phyloP scores from a whole-genome alignment of 306 rosid species.

The Urtica urens region DNA sequence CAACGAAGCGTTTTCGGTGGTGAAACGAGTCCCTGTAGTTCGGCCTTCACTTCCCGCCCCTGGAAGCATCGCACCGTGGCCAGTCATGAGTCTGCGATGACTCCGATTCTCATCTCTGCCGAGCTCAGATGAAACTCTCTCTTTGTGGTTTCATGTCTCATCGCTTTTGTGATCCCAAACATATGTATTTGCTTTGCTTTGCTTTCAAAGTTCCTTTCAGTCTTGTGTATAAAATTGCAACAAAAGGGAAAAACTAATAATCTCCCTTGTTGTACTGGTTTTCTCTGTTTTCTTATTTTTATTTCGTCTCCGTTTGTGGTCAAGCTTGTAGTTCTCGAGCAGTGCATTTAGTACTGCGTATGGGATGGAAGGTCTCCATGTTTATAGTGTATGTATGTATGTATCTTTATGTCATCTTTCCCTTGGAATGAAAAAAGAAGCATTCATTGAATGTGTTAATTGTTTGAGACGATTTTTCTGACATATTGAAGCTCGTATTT shows the following conservation, averaged over 20 bases:
- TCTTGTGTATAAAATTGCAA: constrained; percentile 7
- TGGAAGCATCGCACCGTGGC: constrained; percentile 58
- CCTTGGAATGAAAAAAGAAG: not conserved
- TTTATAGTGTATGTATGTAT: not conserved
- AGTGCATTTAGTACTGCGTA: not conserved
- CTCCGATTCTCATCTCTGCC: not conserved
- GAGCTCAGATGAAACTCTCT: not conserved
- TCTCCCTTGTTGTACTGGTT: not conserved
- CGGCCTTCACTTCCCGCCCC: constrained; percentile 81
- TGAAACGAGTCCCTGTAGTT: constrained; percentile 70
- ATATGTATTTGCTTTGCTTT: constrained; percentile 1
- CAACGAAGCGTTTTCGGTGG: constrained; percentile 92
- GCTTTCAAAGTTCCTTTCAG: not conserved
- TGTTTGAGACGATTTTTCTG: not conserved
- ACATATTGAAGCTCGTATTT: not conserved
- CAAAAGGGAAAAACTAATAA: not conserved
- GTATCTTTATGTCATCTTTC: not conserved
- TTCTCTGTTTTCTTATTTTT: not conserved
- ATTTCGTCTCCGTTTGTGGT: not conserved
- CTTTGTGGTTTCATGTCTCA: constrained; percentile 1
- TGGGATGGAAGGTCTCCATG: not conserved
- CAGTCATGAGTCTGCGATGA: constrained; percentile 78
- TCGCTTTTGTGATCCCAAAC: constrained; percentile 3
- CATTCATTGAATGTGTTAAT: not conserved
- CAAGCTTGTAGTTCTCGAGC: not conserved